These are phyloP conservation scores for Daldinia vernicosa DNA, from an alignment of 495 filamentous ascomycete genomes.

Conservation along the genomic window DNA sequence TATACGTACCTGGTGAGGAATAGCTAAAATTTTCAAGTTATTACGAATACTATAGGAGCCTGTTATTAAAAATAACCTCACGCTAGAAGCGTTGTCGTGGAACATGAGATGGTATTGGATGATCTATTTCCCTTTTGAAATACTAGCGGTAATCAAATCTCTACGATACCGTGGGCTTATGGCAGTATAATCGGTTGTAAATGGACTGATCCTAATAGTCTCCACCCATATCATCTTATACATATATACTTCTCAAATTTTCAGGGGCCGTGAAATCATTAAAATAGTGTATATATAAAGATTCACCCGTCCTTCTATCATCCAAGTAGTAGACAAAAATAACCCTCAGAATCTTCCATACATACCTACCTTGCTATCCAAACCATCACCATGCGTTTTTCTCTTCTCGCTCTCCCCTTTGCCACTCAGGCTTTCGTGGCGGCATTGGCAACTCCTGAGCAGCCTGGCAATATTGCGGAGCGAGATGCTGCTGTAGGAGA, in stretches of 20 bases:
- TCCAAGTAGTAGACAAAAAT: not conserved
- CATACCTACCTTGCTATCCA: not conserved
- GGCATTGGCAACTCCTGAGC: not conserved
- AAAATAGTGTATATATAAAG: not conserved
- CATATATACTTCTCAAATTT: not conserved
- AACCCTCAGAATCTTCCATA: not conserved
- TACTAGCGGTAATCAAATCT: not conserved
- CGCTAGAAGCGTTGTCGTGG: not conserved
- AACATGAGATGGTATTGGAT: not conserved
- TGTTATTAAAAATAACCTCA: not conserved
- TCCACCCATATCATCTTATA: not conserved
- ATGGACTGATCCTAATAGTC: not conserved
- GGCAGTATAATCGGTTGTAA: not conserved
- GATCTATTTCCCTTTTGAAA: not conserved
- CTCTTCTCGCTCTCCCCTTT: not conserved
- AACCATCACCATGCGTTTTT: not conserved
- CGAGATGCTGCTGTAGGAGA: not conserved
- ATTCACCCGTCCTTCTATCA: not conserved
- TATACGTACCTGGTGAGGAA: not conserved
- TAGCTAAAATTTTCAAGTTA: too few species aligned
- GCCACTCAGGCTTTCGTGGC: not conserved
- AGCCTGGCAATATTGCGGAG: not conserved
- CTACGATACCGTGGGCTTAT: not conserved
- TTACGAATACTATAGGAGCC: not conserved
- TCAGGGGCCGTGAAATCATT: not conserved